Percentiles rank a stretch among this genome's conserved stretches.
Evolutionary conservation across 768 basidiomycete species (phyloP).

Genomic region (Phanerochaete sordida): DNA sequence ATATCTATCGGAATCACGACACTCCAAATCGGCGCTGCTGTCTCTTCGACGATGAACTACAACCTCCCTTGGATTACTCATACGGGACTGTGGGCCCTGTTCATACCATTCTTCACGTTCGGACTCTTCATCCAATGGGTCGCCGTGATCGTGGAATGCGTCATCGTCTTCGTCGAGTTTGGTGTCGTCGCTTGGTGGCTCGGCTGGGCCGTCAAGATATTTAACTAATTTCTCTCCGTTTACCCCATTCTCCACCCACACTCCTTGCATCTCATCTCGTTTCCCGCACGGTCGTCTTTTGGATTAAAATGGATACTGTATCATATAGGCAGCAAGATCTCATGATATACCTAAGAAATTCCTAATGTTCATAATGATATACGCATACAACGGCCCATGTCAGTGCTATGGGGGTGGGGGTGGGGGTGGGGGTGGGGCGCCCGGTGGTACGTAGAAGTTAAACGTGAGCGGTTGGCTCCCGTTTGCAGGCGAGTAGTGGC

Average conservation of each 20-base stretch:
- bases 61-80: slow-evolving; percentile 56
- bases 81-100: slow-evolving; percentile 58
- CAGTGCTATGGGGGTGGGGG: background rate
- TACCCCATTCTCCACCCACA: background rate
- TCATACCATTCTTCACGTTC: slow-evolving; percentile 63
- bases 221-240: slow-evolving; percentile 26
- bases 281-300: background rate
- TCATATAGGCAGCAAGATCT: background rate
- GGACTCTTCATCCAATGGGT: slow-evolving; percentile 64
- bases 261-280: background rate
- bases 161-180: slow-evolving; percentile 53
- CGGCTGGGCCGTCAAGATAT: slow-evolving; percentile 63
- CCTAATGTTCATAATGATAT: background rate
- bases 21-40: slow-evolving; percentile 57
- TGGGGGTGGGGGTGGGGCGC: background rate
- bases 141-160: slow-evolving; percentile 57
- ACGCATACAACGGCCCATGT: background rate
- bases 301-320: background rate
- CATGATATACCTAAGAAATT: slow-evolving; percentile 1
- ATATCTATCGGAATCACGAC: slow-evolving; percentile 44
- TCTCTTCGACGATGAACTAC: slow-evolving; percentile 50
- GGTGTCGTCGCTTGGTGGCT: slow-evolving; percentile 70
- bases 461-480: background rate
- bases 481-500: too few species aligned
- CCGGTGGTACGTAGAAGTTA: background rate